A percentile compares a stretch with the other conserved stretches of the same genome.
Evolutionary conservation across 441 rosid species (phyloP).

Genomic region (Euphorbia celastroides): DNA sequence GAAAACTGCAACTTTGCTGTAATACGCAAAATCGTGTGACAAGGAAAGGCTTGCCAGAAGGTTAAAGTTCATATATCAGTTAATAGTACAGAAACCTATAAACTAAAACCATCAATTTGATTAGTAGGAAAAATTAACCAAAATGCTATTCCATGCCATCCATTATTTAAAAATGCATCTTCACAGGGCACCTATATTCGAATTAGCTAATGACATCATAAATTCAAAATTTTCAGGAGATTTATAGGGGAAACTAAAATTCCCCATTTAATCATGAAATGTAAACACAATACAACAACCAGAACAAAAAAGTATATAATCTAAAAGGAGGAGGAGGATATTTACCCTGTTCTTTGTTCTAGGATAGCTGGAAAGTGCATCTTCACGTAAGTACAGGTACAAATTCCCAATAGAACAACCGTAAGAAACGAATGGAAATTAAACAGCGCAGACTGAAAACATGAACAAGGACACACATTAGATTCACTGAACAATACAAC

Average conservation of each 20-base stretch:
- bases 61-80: too few species aligned
- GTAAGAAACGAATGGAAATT: conserved; percentile 91
- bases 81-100: too few species aligned
- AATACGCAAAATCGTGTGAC: too few species aligned
- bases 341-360: conserved; percentile 89
- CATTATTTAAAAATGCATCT: too few species aligned
- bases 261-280: background rate
- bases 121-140: too few species aligned
- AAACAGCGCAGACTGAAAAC: conserved; percentile 79
- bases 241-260: background rate
- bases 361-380: conserved; percentile 96
- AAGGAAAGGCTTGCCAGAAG: too few species aligned
- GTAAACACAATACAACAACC: background rate
- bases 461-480: background rate
- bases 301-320: background rate
- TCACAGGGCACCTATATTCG: too few species aligned
- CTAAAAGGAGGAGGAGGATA: background rate
- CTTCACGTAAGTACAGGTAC: conserved; percentile 87
- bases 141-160: too few species aligned
- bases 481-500: background rate
- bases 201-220: background rate
- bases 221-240: background rate
- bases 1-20: too few species aligned
- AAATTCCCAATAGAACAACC: conserved; percentile 84
- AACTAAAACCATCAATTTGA: too few species aligned